These are phyloP conservation scores for Raffaelea deltoideospora DNA, from an alignment of 2,329 filamentous ascomycete genomes.

Conservation along the genomic window DNA sequence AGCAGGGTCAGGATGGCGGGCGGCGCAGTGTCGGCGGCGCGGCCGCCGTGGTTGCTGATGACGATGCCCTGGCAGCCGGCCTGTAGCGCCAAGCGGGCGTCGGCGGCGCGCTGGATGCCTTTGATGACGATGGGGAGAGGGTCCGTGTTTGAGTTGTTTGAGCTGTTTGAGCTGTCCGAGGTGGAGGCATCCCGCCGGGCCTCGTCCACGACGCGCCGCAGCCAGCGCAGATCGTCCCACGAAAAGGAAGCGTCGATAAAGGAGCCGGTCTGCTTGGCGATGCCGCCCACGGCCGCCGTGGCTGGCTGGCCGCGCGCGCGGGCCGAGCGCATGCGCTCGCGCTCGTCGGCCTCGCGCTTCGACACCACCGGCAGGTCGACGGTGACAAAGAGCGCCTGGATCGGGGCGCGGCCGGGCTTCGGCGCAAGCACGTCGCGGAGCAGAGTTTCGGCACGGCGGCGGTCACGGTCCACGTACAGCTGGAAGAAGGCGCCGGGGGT, in stretches of 20 bases:
- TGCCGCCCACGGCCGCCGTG: constrained; percentile 22
- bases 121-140: constrained; percentile 39
- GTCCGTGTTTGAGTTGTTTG: neutral
- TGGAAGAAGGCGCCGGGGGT: constrained; percentile 10
- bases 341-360: constrained; percentile 42
- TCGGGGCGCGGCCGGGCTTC: constrained; percentile 29
- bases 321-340: constrained; percentile 10
- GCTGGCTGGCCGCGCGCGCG: neutral
- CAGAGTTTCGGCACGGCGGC: constrained; percentile 1
- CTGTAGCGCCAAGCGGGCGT: constrained; percentile 33
- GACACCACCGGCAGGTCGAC: constrained; percentile 40
- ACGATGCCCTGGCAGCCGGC: constrained; percentile 37
- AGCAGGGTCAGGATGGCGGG: constrained; percentile 23
- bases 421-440: constrained; percentile 5
- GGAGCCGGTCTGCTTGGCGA: constrained; percentile 34
- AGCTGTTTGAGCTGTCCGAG: neutral
- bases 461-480: constrained; percentile 9
- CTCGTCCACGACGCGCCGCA: constrained; percentile 21
- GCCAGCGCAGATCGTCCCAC: constrained; percentile 39
- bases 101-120: constrained; percentile 39
- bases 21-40: constrained; percentile 33
- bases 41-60: constrained; percentile 42
- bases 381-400: constrained; percentile 29
- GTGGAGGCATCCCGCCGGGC: neutral
- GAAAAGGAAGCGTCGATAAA: constrained; percentile 33